Evolutionary conservation across 306 rosid genomes (phyloP), one percentile per base, ranked within the genome.

Genomic region (Potentilla sterilis): DNA sequence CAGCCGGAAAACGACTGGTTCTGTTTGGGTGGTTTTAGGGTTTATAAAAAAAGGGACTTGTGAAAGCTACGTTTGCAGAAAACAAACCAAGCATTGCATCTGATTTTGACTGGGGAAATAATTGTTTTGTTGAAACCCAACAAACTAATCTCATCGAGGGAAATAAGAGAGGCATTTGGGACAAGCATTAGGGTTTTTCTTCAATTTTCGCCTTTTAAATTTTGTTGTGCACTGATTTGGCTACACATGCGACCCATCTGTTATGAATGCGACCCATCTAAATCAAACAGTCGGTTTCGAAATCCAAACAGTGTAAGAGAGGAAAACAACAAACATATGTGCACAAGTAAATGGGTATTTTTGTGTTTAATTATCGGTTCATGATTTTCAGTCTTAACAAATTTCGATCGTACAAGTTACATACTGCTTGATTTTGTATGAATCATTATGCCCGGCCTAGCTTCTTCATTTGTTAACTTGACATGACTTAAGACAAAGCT

Each of bases 251-350:
- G 80, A 73, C 73, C 77, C 72, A 77, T 82, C 83, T 81, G 82
- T 73, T 16, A 75, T 83, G 89, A 89, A 79, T 75, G 76, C 55
- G 85, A 88, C 89, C 58, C 86, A 57, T 83, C 83, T 84, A 74
- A 81, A 77, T 78, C 43, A 75, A 67, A 77, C 72, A 55, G 70
- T 79, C 79, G 24, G 47, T 18, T 81, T 75, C 66, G 58, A 61
- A 37, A 57, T 46, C 54, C 35, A 83, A 58, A 79, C 38, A 76
- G 74, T 37, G 55, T 24, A 9, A 11, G 40, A 19, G 46, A 62
- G 9, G 16, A 49, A 65, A 42, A 55, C 68, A 74, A 28, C 66
- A 69, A 80, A 69, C 24, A 37, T 10, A 57, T 41, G 4, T 15
- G 49, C 35, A 52, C 42, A 61, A 6, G 8, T 4, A 24, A 2